Conservation (phyloP, 768 basidiomycete genomes). For the Chalciporus piperatus region DNA sequence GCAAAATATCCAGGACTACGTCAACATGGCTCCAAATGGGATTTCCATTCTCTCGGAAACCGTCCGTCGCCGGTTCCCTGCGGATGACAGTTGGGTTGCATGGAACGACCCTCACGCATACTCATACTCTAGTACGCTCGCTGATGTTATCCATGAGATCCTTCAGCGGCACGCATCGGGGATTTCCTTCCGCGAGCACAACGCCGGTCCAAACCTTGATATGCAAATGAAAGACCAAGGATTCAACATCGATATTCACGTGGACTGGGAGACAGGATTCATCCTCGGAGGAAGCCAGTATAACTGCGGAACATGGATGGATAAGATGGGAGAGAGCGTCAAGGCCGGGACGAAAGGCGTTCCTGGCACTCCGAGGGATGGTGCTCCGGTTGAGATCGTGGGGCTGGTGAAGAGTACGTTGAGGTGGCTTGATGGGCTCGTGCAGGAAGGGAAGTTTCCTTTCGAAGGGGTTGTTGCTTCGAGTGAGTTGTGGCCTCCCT, state of each 20-base stretch:
- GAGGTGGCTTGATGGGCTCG: slow-evolving; percentile 79
- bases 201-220: slow-evolving; percentile 96
- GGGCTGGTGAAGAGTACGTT: slow-evolving; percentile 91
- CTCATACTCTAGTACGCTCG: slow-evolving; percentile 74
- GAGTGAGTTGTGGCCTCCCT: slow-evolving; percentile 48
- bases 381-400: slow-evolving; percentile 93
- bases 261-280: slow-evolving; percentile 96
- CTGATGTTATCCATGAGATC: slow-evolving; percentile 96
- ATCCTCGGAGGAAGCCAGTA: slow-evolving; percentile 80
- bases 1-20: slow-evolving; percentile 97
- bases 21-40: slow-evolving; percentile 79
- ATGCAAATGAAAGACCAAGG: slow-evolving; percentile 93
- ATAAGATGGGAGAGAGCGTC: slow-evolving; percentile 94
- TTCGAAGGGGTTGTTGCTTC: slow-evolving; percentile 84
- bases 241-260: slow-evolving; percentile 88
- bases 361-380: slow-evolving; percentile 96
- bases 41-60: slow-evolving; percentile 72
- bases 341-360: slow-evolving; percentile 92
- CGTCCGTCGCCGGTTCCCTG: slow-evolving; percentile 92
- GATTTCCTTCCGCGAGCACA: slow-evolving; percentile 92
- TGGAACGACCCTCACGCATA: slow-evolving; percentile 90
- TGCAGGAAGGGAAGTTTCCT: slow-evolving; percentile 68
- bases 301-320: slow-evolving; percentile 98
- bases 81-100: slow-evolving; percentile 88
- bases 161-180: slow-evolving; percentile 91